Base-by-base conservation (phyloP, 768 basidiomycete species). In the Naganishia vishniacii region DNA sequence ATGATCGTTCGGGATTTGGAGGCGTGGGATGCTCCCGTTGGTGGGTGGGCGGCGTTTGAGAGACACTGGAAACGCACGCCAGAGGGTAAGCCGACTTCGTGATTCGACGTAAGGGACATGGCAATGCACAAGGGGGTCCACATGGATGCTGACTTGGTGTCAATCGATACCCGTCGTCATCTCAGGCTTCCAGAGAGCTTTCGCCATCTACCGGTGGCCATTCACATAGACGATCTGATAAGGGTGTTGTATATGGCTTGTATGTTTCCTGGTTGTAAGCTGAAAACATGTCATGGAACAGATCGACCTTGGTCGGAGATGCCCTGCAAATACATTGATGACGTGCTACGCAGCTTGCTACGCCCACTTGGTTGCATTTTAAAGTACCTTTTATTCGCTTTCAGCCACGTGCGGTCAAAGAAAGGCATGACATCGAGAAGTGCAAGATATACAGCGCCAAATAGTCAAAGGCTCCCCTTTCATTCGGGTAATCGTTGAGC, bases 71-170 rank as follows among this genome's bases (percentile, higher is more conserved):
- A 37, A 13, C 32, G 37, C 20, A 26, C 53, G 13, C 34, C 31
- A 37, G 53, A 56, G 53, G 53, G 53, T 56, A 56, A 56, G 53
- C 53, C 53, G 23, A 56, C 53, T 20, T 56, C 31, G 34, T 41
- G 37, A 34, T 56, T 18, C 6, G 8, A 31, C n/a, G 49, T 51
- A 51, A 51, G 49, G 49, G 31, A 31, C n/a, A 26, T 13, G 29
- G 29, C n/a, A 31, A 20, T 16, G 9, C 11, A 18, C 18, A 6
- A 25, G 4, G 28, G 3, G 16, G 13, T 31, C 32, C 49, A 18
- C 18, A 29, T 7, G 20, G 13, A 3, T 28, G 26, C 47, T 48
- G 13, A n/a, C n/a, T n/a, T n/a, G n/a, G n/a, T n/a, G n/a, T n/a
- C n/a, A n/a, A n/a, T n/a, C n/a, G n/a, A 2, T 25, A 2, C 6